phyloP scores from a whole-genome alignment of 805 yeast species.

The Limtongia smithiae region DNA sequence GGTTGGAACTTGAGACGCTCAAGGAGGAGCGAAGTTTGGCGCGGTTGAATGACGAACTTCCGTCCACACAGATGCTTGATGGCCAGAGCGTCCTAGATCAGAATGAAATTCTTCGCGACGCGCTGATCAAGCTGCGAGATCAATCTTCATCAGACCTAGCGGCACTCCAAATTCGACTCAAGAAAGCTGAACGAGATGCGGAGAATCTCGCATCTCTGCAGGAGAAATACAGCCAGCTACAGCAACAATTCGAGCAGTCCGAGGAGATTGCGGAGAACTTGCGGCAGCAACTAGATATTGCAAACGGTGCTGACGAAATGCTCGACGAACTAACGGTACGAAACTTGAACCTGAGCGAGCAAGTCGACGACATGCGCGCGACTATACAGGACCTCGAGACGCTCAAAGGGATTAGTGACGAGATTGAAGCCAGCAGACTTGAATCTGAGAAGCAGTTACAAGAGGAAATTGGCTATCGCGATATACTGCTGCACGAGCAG shows the following conservation, averaged over 20 bases:
- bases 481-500: conserved; percentile 23
- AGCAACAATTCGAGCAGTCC: conserved; percentile 8
- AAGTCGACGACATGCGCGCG: conserved; percentile 40
- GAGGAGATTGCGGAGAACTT: conserved; percentile 26
- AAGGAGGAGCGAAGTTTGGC: conserved; percentile 28
- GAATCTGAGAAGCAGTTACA: conserved; percentile 45
- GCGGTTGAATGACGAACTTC: neutral
- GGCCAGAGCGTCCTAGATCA: conserved; percentile 22
- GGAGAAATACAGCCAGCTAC: conserved; percentile 9
- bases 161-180: conserved; percentile 24
- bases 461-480: conserved; percentile 37
- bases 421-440: conserved; percentile 47
- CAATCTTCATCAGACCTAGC: conserved; percentile 29
- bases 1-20: conserved; percentile 33
- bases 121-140: conserved; percentile 42
- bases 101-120: conserved; percentile 45
- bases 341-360: conserved; percentile 39
- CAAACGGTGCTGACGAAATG: conserved; percentile 39
- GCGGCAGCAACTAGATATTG: conserved; percentile 36
- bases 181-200: conserved; percentile 24
- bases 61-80: neutral
- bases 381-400: conserved; percentile 52
- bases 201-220: conserved; percentile 4
- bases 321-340: conserved; percentile 40
- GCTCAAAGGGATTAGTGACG: conserved; percentile 50